Evolutionary conservation across 1,284 basidiomycete species (phyloP), one percentile per base, ranked within the genome.

Genomic region (Melampsora larici-populina): DNA sequence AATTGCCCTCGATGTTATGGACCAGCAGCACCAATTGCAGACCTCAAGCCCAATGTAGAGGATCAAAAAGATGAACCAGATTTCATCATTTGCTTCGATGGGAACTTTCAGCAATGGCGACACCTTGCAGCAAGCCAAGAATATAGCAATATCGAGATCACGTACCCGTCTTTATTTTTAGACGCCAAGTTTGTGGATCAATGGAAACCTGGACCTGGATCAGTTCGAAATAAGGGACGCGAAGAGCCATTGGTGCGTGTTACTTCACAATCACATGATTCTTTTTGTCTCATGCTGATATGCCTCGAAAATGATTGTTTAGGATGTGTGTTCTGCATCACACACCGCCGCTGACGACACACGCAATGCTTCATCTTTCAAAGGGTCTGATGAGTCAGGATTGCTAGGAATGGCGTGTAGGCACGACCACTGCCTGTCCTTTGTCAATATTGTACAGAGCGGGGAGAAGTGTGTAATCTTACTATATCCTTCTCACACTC

Each of bases 371-470:
- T 55, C 58, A 26, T 62, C 70, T 0, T 71, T 55, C 55, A 71
- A 71, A 46, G 29, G 29, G 33, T 62, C 55, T 62, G 70, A 71
- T 43, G 58, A 71, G 26, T 62, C 70, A 1, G 70, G 70, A 18
- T 24, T 71, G 18, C 48, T 71, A 43, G 70, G 70, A 3, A 13
- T 43, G 11, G 60, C 55, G 4, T 71, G 70, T 26, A 24, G 70
- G 18, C 70, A 71, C 11, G 40, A 71, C 11, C 29, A 36, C 2
- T 55, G 46, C 1, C 21, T 71, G 5, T 62, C 43, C 24, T 15
- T 71, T 29, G 70, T 60, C 1, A 71, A 71, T 36, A 48, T n/a
- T n/a, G n/a, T n/a, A n/a, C n/a, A n/a, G n/a, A n/a, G n/a, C n/a
- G n/a, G n/a, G n/a, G n/a, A n/a, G n/a, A n/a, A n/a, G n/a, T n/a